Evolutionary conservation across 2,329 filamentous ascomycete genomes (phyloP), one percentile per base, ranked within the genome.

Genomic region (Lecanicillium sp.): DNA sequence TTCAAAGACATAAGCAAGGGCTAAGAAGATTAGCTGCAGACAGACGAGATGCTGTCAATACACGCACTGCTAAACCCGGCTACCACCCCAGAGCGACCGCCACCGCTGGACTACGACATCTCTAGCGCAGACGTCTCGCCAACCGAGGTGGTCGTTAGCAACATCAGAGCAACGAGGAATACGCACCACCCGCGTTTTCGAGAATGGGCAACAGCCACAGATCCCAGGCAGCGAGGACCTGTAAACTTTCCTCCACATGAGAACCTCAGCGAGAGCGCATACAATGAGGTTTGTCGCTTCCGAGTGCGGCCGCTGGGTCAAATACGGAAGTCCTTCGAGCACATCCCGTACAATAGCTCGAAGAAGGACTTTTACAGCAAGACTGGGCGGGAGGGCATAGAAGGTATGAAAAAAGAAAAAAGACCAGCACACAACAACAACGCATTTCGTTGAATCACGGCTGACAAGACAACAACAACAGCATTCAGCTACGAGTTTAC

Each of bases 301-400:
- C 66, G 74, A 13, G 68, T 96, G 38, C 73, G 70, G 39, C 84
- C 86, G 1, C 67, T 80, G 47, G 76, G 77, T 2, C 65, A 69
- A 44, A 87, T 83, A 45, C 62, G 66, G 33, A 65, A 74, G 20
- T 81, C 71, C 44, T 75, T 76, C 47, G 72, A 80, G 37, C 87
- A 90, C 52, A 94, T 96, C 43, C 90, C 90, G 0, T 97, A 97
- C 62, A 89, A 87, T 54, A 95, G 89, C 57, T 85, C 87, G 48
- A 97, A 96, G 69, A 94, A 94, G 60, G 75, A 82, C 44, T 94
- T 96, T 52, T 76, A 81, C 45, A 77, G 82, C 47, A 94, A 87
- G 66, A 97, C 90, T 4, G 87, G 87, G 2, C 72, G 88, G 39
- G 86, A 94, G 49, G 84, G 82, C 44, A 94, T 96, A 49, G 84